Conservation (phyloP, 2,329 filamentous ascomycete species). For the Rhinocladiella mackenziei region DNA sequence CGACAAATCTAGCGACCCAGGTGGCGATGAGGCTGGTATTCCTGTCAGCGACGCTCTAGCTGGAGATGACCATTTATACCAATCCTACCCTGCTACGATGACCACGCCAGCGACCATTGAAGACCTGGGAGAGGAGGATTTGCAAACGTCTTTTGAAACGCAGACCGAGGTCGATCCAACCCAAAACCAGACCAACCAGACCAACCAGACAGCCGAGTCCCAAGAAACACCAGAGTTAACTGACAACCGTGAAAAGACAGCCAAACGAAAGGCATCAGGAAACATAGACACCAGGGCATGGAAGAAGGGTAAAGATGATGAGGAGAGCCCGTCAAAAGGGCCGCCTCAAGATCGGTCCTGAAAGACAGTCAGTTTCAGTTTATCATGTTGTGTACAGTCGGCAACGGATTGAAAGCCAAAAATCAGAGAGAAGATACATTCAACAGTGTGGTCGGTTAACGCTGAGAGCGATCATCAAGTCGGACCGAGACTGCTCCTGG, state of each 20-base stretch:
- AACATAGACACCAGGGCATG: too few species aligned
- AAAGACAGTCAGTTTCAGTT: constrained; percentile 1
- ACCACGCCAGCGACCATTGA: background rate
- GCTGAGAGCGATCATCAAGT: constrained; percentile 34
- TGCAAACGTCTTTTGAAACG: background rate
- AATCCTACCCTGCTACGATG: background rate
- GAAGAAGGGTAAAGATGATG: too few species aligned
- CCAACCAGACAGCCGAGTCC: too few species aligned
- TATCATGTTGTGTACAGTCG: background rate
- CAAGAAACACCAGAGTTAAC: too few species aligned
- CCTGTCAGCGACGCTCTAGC: too few species aligned
- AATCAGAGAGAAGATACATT: constrained; percentile 48
- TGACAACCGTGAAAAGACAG: too few species aligned
- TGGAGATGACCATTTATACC: background rate
- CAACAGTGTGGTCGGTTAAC: constrained; percentile 36
- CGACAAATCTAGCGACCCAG: background rate
- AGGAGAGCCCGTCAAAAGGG: background rate
- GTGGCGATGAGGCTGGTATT: background rate
- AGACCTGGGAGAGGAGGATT: background rate
- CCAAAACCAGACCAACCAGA: background rate
- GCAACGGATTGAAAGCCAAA: background rate
- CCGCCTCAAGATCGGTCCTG: background rate
- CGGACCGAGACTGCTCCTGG: constrained; percentile 24
- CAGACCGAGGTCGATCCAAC: background rate
- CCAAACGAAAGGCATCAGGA: too few species aligned